These are phyloP conservation scores for Calocera cornea DNA, from an alignment of 768 basidiomycete genomes.

Conservation along the genomic window DNA sequence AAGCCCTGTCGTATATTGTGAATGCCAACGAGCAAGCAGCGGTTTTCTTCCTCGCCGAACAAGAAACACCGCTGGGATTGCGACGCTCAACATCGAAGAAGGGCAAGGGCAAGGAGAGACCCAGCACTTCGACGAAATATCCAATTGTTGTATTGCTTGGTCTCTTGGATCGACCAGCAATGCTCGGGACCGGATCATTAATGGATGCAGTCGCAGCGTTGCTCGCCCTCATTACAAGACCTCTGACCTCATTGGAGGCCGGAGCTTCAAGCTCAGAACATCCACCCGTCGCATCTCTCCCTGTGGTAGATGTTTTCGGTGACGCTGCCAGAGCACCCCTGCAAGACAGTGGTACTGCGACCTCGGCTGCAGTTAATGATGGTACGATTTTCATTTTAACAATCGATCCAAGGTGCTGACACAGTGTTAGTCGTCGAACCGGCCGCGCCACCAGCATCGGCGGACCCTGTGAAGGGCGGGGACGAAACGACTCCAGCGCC, in stretches of 20 bases:
- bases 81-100: constrained; percentile 59
- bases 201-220: constrained; percentile 87
- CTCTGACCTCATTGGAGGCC: constrained; percentile 42
- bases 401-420: background rate
- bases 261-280: constrained; percentile 36
- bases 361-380: background rate
- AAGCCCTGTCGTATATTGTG: constrained; percentile 80
- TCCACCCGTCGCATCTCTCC: background rate
- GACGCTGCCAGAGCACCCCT: background rate
- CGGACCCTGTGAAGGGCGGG: background rate
- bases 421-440: background rate
- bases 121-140: constrained; percentile 64
- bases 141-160: constrained; percentile 82
- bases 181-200: constrained; percentile 77
- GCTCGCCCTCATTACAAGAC: constrained; percentile 76
- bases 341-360: background rate
- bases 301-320: constrained; percentile 1
- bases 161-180: constrained; percentile 70
- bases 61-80: constrained; percentile 73
- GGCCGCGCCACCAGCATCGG: background rate
- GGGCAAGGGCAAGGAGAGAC: constrained; percentile 92
- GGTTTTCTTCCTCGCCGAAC: constrained; percentile 89
- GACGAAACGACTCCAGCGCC: background rate
- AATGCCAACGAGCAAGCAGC: constrained; percentile 70
- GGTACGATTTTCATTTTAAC: background rate